Conservation (phyloP, 192 early-diverging fungal species). For the Podila epicladia region DNA sequence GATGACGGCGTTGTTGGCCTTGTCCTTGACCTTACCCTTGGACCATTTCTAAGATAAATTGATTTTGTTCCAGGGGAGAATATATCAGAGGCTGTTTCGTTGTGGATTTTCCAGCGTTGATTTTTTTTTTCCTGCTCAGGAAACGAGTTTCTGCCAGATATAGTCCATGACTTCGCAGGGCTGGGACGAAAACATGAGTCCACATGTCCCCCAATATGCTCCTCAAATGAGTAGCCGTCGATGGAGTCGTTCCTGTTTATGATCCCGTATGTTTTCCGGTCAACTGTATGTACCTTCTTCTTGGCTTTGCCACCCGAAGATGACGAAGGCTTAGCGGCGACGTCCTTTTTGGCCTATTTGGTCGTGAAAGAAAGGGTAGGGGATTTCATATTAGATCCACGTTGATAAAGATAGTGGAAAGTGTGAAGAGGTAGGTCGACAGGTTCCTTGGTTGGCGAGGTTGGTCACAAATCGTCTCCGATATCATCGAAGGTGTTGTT, state of each 20-base stretch:
- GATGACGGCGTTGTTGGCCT: conserved; percentile 98
- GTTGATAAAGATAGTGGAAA: background rate
- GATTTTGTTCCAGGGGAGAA: background rate
- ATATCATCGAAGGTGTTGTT: too few relatives aligned
- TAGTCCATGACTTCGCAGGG: too few relatives aligned
- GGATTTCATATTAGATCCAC: background rate
- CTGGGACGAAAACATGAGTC: too few relatives aligned
- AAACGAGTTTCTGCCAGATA: too few relatives aligned
- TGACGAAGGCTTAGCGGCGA: conserved; percentile 64
- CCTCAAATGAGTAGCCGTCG: too few relatives aligned
- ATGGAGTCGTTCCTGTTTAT: too few relatives aligned
- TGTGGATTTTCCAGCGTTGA: background rate
- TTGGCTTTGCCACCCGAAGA: conserved; percentile 64
- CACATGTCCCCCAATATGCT: too few relatives aligned
- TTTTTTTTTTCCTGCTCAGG: too few relatives aligned
- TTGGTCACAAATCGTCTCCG: too few relatives aligned
- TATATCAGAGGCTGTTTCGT: background rate
- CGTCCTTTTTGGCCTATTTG: conserved; percentile 69
- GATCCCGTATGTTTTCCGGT: too few relatives aligned
- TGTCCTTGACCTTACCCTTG: conserved; percentile 99
- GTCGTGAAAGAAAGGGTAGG: background rate
- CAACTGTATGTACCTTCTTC: conserved; percentile 57
- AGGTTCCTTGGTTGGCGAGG: background rate
- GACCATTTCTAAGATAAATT: conserved; percentile 94
- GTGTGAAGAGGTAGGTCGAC: background rate